Base-by-base conservation (phyloP, 139 green algal species). In the Asterochloris erici region DNA sequence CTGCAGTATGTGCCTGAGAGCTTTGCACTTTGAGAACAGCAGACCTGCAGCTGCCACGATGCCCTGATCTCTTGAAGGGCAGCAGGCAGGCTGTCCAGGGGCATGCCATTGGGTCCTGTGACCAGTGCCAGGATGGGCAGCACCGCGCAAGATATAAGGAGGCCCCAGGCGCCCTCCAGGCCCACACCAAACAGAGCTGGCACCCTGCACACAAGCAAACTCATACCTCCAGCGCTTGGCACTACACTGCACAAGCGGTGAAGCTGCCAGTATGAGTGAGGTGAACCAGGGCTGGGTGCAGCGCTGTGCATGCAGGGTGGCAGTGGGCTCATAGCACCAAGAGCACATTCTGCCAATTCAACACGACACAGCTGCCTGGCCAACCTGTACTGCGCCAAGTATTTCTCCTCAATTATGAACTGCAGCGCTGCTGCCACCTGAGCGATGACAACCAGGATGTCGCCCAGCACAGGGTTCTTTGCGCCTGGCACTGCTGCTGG, bases 381-480 rank as follows among this genome's bases (percentile, higher is more conserved):
- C 38, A 54, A 54, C 38, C 38, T 83, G 68, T 68, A 83, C 78
- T 90, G 71, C 6, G 83, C 84, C 83, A 98, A 81, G 80, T 94
- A 96, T 86, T 94, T 94, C 84, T 98, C 95, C 87, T 98, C 95
- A 64, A 96, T 83, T 19, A 98, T 95, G 86, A 97, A 97, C 81
- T 97, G 91, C 23, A 87, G 86, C 29, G 89, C 88, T 11, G 86
- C 85, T 28, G 86, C 77, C 74, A 91, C 70, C 66, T 97, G 94
- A 16, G 92, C 93, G 28, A 83, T 24, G 21, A 98, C 88, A 12
- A 98, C 89, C 28, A 96, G 82, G 12, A 90, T 61, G 81, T 96
- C 88, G 2, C 95, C 95, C 62, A 98, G 88, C 73, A 95, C 84
- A 11, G 93, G 92, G 61, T 89, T 68, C 6, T 73, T 17, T 10